Evolutionary conservation across 2,329 filamentous ascomycete species (phyloP), one percentile per base, ranked within the genome.

Genomic region (Laburnicola sp.): DNA sequence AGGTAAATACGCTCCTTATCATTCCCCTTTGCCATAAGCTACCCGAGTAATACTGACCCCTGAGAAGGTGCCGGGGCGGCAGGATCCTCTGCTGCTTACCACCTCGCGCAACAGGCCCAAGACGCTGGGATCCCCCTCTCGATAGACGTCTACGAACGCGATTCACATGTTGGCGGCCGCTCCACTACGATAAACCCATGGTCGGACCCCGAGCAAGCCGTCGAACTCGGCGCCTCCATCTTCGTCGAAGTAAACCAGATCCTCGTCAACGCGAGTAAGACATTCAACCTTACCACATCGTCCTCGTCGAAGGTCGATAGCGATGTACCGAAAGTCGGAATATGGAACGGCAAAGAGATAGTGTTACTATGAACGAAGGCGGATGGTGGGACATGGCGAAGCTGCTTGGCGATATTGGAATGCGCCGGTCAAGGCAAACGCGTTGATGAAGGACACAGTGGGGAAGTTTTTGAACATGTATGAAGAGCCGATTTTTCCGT

Each of bases 191-290:
- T 96, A 16, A 78, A 91, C 64, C 86, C 85, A 2, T 93, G 88
- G 68, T 81, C 83, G 57, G 80, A 93, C 61, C 78, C 85, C 1
- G 57, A 75, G 0, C 76, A 86, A 34, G 87, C 88, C 1, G 82
- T 96, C 31, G 94, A 99, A 71, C 79, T 97, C 1, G 94, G 94
- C 11, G 94, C 89, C 8, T 93, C 88, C 54, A 96, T 97, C 62
- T 99, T 97, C 68, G 89, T 97, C 38, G 72, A 87, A 42, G 82
- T 88, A 37, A 99, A 97, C 67, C 78, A 85, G 34, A 96, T 96
- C 63, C 81, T 99, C 34, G 83, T 86, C 62, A 86, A 88, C 48
- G 88, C 91, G 0, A 85, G 83, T 6, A 74, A 81, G 28, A 79
- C 83, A 10, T 91, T 96, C 66, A 83, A 83, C n/a, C 83, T 99